Evolutionary conservation across 169 alveolate species (phyloP), one percentile per base, ranked within the genome.

Genomic region (Plasmodium blacklocki): DNA sequence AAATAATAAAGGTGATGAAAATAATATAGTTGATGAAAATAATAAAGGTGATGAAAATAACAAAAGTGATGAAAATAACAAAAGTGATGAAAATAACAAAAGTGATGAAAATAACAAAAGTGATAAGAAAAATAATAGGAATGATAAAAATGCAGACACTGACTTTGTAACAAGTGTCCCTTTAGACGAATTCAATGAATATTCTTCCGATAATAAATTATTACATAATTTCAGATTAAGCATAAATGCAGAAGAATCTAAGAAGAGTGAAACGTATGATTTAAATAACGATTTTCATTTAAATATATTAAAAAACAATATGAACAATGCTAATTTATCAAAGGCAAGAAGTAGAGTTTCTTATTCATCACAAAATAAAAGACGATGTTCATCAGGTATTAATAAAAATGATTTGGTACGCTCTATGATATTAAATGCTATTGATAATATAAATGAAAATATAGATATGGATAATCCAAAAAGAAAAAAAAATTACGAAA

Each of bases 391-490:
- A 8, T 50, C 59, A 14, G 18, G 47, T 5, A 39, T 68, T 54
- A 83, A 56, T 58, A 83, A 83, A 83, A 83, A 83, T 14, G 76
- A 83, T 14, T 26, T 68, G 1, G 39, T 83, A 47, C 45, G 85
- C 43, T 39, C 23, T 56, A 54, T 83, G 49, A 68, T 83, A 52
- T 72, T 83, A 26, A n/a, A 39, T 18, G 21, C 80, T 83, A 68
- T 83, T 49, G 83, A 83, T 56, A 83, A 83, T 49, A 54, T 83
- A 50, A 83, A 56, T 83, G 59, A 83, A 7, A 49, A 67, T 18
- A 32, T 56, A 68, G 54, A 68, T n/a, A 68, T 39, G 21, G 64
- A 49, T 18, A 18, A 83, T 43, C 56, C 68, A 39, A 45, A 18
- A 52, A 18, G 15, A 12, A 50, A 2, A 2, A 83, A 72, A 68